Conservation (phyloP, 176 grass and related monocot genomes). For the Juncus inflexus region DNA sequence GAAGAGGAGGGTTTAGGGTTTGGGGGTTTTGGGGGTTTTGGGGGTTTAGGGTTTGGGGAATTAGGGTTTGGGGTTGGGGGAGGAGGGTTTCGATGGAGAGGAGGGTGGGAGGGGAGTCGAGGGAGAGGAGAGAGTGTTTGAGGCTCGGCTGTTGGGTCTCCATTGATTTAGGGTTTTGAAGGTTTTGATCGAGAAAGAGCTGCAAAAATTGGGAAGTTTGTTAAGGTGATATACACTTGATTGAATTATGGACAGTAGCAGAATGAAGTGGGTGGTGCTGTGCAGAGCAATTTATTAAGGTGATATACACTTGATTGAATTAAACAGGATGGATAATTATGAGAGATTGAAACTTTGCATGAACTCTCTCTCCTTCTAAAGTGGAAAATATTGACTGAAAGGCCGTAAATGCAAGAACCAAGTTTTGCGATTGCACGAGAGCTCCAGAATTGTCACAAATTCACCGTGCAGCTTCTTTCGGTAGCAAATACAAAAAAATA, state of each 20-base stretch:
- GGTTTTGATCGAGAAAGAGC: neutral
- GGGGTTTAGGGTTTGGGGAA: slow-evolving; percentile 12
- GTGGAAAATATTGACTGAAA: neutral
- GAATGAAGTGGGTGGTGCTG: too few species aligned
- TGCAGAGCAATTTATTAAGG: too few species aligned
- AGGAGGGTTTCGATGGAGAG: slow-evolving; percentile 20
- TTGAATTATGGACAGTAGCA: too few species aligned
- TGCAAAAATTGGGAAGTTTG: neutral
- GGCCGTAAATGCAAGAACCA: neutral
- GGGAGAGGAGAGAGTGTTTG: slow-evolving; percentile 2
- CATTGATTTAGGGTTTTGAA: neutral
- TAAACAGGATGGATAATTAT: too few species aligned
- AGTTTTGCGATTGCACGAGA: neutral
- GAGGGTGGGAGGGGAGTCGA: slow-evolving; percentile 17
- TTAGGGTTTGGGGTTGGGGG: slow-evolving; percentile 25
- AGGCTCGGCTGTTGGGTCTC: neutral
- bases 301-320: too few species aligned
- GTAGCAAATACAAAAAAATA: neutral
- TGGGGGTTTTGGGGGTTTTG: slow-evolving; percentile 49
- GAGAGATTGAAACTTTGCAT: too few species aligned
- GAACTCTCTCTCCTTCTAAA: too few species aligned
- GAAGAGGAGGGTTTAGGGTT: slow-evolving; percentile 9
- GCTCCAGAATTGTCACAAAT: neutral
- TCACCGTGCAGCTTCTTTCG: neutral
- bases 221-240: too few species aligned